Conservation (phyloP, 352 stramenopile genomes). For the Globisporangium rhizosaccharum region DNA sequence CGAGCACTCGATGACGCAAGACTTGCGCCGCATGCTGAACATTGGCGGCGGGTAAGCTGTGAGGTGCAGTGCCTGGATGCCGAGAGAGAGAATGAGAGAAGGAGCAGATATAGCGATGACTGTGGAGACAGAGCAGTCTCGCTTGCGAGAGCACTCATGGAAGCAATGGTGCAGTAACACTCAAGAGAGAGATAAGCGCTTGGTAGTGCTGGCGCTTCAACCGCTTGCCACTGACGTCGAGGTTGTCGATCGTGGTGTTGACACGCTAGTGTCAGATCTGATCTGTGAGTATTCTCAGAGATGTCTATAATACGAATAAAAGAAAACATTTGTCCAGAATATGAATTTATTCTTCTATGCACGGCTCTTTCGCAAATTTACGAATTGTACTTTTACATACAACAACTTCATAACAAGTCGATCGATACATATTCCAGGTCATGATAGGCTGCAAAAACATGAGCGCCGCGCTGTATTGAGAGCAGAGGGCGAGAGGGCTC, state of each 20-base stretch:
- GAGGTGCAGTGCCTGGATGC: too few species aligned
- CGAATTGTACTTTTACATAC: not conserved
- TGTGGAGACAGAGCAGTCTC: too few species aligned
- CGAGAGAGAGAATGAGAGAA: not conserved
- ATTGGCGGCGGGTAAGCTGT: conserved; percentile 39
- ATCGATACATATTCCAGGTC: not conserved
- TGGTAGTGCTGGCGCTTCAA: too few species aligned
- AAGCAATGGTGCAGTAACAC: too few species aligned
- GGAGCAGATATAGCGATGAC: too few species aligned
- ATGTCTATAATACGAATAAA: too few species aligned
- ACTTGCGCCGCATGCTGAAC: conserved; percentile 76
- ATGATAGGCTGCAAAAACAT: not conserved
- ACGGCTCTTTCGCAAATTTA: not conserved
- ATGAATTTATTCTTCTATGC: not conserved
- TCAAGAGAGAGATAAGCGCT: too few species aligned
- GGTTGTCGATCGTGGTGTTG: too few species aligned
- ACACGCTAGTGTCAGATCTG: too few species aligned
- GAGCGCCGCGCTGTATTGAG: not conserved
- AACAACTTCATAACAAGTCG: not conserved
- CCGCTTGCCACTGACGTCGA: too few species aligned
- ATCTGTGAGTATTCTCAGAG: too few species aligned
- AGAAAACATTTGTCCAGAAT: not conserved
- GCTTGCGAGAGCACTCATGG: too few species aligned
- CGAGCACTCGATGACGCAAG: conserved; percentile 76
- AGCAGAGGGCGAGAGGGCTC: not conserved